phyloP scores from a whole-genome alignment of 2,329 filamentous ascomycete species.

The Fusarium dimerum region DNA sequence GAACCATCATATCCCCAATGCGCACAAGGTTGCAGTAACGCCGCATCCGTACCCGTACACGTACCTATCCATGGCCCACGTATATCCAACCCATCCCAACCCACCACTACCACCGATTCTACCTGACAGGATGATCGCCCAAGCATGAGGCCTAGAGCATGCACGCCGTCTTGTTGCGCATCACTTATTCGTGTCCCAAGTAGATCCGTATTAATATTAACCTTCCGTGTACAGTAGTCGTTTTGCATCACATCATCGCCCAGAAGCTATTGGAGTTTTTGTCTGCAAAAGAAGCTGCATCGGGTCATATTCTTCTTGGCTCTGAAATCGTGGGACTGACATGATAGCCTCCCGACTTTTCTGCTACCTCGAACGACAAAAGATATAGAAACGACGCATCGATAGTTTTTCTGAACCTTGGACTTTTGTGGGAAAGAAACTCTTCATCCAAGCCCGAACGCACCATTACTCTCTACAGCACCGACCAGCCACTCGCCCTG shows the following conservation, averaged over 20 bases:
- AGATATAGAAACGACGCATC: too few relatives aligned
- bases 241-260: background rate
- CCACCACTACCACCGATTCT: background rate
- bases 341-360: too few relatives aligned
- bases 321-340: too few relatives aligned
- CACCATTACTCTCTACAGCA: background rate
- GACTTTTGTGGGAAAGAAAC: too few relatives aligned
- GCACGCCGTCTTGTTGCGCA: background rate
- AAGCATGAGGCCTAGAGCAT: background rate
- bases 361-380: too few relatives aligned
- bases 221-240: background rate
- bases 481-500: slow-evolving; percentile 11
- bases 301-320: too few relatives aligned
- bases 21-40: background rate
- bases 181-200: background rate
- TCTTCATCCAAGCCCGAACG: background rate
- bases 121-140: background rate
- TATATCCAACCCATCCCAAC: background rate
- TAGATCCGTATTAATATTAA: background rate
- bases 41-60: background rate
- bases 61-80: background rate
- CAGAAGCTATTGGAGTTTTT: background rate
- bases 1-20: background rate
- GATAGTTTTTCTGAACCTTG: too few relatives aligned
- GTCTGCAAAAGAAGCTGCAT: too few relatives aligned